phyloP scores from a whole-genome alignment of 805 yeast genomes.

The Saccharomycopsis malanga region DNA sequence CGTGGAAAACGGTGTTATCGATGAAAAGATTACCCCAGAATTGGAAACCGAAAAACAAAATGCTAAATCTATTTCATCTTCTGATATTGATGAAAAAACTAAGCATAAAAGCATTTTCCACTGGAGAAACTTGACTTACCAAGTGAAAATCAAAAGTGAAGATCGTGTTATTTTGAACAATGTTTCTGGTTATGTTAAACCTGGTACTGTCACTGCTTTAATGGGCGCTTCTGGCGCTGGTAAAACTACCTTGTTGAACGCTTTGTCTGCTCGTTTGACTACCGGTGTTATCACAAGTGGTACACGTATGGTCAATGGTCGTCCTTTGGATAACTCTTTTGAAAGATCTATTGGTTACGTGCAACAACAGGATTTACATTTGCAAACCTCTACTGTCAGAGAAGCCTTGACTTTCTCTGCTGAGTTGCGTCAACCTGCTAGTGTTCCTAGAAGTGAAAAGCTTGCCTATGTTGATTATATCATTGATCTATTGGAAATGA shows the following conservation, averaged over 20 bases:
- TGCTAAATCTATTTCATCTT: background rate
- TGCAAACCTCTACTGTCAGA: constrained; percentile 62
- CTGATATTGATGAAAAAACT: constrained; percentile 10
- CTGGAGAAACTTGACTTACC: constrained; percentile 65
- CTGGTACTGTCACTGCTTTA: constrained; percentile 74
- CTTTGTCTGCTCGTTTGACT: constrained; percentile 62
- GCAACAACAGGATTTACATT: constrained; percentile 75
- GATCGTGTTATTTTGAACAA: constrained; percentile 45
- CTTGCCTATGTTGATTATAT: constrained; percentile 62
- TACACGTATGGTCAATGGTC: constrained; percentile 66
- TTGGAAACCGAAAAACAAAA: constrained; percentile 25
- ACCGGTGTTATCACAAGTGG: constrained; percentile 61
- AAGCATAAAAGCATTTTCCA: constrained; percentile 47
- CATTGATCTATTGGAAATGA: constrained; percentile 61
- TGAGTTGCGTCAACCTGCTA: constrained; percentile 58
- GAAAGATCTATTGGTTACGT: constrained; percentile 75
- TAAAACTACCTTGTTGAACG: constrained; percentile 69
- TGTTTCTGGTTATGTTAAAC: constrained; percentile 68
- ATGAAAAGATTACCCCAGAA: constrained; percentile 23
- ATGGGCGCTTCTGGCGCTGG: constrained; percentile 91
- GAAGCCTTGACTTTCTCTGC: constrained; percentile 72
- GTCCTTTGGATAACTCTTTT: constrained; percentile 55
- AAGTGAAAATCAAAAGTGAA: constrained; percentile 53
- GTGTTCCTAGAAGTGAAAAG: constrained; percentile 51
- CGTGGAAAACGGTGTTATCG: constrained; percentile 23